Conservation (phyloP, 768 basidiomycete species). For the Collybia nuda region DNA sequence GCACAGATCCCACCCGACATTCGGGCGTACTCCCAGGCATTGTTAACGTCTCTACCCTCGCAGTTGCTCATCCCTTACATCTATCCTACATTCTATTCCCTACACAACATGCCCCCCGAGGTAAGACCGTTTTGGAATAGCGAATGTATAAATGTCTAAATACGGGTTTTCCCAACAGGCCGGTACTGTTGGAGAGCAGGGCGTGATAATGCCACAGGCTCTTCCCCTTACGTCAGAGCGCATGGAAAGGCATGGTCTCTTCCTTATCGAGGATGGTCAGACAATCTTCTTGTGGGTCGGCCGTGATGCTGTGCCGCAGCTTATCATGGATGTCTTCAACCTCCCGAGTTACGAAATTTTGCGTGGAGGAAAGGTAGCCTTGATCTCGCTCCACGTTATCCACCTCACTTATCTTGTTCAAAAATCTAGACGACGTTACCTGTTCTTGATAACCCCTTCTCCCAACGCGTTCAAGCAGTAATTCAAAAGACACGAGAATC, state of each 20-base stretch:
- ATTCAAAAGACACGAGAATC: slow-evolving; percentile 94
- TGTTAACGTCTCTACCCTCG: slow-evolving; percentile 88
- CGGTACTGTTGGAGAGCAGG: slow-evolving; percentile 88
- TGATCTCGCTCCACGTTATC: background rate
- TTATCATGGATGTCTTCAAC: slow-evolving; percentile 92
- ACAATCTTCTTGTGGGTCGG: slow-evolving; percentile 98
- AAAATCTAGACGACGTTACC: slow-evolving; percentile 77
- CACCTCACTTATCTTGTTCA: slow-evolving; percentile 1
- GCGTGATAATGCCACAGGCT: slow-evolving; percentile 84
- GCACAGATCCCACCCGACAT: slow-evolving; percentile 97
- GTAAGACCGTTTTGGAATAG: slow-evolving; percentile 34
- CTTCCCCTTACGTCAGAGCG: slow-evolving; percentile 94
- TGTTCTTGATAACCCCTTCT: slow-evolving; percentile 88
- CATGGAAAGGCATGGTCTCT: slow-evolving; percentile 92
- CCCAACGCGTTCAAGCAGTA: slow-evolving; percentile 92
- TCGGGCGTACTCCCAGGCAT: slow-evolving; percentile 89
- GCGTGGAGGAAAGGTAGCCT: slow-evolving; percentile 86
- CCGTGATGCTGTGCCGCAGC: slow-evolving; percentile 95
- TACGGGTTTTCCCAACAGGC: slow-evolving; percentile 44
- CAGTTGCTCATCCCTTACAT: slow-evolving; percentile 92
- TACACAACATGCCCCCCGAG: slow-evolving; percentile 95
- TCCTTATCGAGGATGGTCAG: slow-evolving; percentile 96
- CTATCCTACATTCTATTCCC: slow-evolving; percentile 91
- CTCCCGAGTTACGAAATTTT: slow-evolving; percentile 85
- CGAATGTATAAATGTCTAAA: background rate